phyloP scores from a whole-genome alignment of 345 rosid species.

The Sonneratia alba region DNA sequence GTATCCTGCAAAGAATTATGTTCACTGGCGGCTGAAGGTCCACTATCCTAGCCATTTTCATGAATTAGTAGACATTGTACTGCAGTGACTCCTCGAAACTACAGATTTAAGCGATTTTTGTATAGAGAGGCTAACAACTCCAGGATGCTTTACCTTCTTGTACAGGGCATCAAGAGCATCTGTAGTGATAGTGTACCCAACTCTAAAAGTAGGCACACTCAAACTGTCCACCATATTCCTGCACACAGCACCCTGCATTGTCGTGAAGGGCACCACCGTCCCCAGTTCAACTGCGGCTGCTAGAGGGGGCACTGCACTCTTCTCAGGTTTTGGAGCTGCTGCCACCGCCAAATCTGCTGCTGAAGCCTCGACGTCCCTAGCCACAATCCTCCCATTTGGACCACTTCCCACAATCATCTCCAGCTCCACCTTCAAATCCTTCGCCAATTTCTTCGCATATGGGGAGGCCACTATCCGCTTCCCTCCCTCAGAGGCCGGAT shows the following conservation, averaged over 20 bases:
- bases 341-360: slow-evolving; percentile 22
- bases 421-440: slow-evolving; percentile 79
- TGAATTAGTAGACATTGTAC: not conserved
- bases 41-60: not conserved
- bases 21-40: not conserved
- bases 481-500: slow-evolving; percentile 83
- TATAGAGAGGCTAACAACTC: not conserved
- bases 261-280: slow-evolving; percentile 69
- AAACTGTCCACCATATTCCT: slow-evolving; percentile 84
- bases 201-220: slow-evolving; percentile 76
- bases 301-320: slow-evolving; percentile 9
- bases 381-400: slow-evolving; percentile 89
- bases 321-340: slow-evolving; percentile 4
- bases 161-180: slow-evolving; percentile 85
- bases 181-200: slow-evolving; percentile 68
- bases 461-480: slow-evolving; percentile 82
- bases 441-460: slow-evolving; percentile 76
- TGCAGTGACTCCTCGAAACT: not conserved
- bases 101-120: not conserved
- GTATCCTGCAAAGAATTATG: not conserved
- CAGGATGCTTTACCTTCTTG: slow-evolving; percentile 45
- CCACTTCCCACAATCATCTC: slow-evolving; percentile 61
- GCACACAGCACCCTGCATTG: slow-evolving; percentile 81
- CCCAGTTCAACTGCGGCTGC: slow-evolving; percentile 29
- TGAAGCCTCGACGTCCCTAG: slow-evolving; percentile 81